Evolutionary conservation across 2,329 filamentous ascomycete genomes (phyloP).

Genomic region (Diplodia mutila): DNA sequence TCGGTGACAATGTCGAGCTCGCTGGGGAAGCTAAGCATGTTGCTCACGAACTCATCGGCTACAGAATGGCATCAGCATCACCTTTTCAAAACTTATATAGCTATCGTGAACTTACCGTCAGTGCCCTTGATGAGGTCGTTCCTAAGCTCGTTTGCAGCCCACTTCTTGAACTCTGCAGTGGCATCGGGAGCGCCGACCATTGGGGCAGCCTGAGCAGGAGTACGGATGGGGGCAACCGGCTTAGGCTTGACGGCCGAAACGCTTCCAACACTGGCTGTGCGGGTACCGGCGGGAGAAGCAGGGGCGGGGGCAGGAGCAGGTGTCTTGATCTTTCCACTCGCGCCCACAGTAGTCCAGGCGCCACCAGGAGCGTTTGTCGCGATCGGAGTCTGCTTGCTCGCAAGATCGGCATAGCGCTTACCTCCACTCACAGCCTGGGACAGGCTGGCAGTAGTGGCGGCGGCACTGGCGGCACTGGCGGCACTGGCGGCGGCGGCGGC

Average conservation of each 20-base stretch:
- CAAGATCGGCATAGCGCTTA: slow-evolving; percentile 94
- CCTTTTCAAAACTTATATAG: slow-evolving; percentile 20
- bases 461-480: slow-evolving; percentile 47
- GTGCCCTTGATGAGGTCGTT: slow-evolving; percentile 72
- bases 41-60: slow-evolving; percentile 82
- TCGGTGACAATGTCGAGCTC: slow-evolving; percentile 85
- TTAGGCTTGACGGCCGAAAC: slow-evolving; percentile 55
- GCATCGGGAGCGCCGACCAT: slow-evolving; percentile 62
- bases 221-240: slow-evolving; percentile 51
- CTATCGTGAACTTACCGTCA: slow-evolving; percentile 58
- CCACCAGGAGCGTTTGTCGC: slow-evolving; percentile 48
- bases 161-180: slow-evolving; percentile 91
- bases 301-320: slow-evolving; percentile 65
- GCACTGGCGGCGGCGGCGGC: slow-evolving; percentile 54
- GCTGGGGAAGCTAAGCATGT: slow-evolving; percentile 73
- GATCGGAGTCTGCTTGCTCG: slow-evolving; percentile 69
- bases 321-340: slow-evolving; percentile 86
- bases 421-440: slow-evolving; percentile 49
- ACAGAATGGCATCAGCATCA: slow-evolving; percentile 30
- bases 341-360: slow-evolving; percentile 94
- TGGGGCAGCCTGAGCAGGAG: slow-evolving; percentile 53
- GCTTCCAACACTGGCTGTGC: slow-evolving; percentile 53
- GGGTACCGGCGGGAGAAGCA: slow-evolving; percentile 50
- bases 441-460: slow-evolving; percentile 41
- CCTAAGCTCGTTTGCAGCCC: slow-evolving; percentile 78